Base-by-base conservation (phyloP, 768 basidiomycete species). In the Termitomyces sp. region DNA sequence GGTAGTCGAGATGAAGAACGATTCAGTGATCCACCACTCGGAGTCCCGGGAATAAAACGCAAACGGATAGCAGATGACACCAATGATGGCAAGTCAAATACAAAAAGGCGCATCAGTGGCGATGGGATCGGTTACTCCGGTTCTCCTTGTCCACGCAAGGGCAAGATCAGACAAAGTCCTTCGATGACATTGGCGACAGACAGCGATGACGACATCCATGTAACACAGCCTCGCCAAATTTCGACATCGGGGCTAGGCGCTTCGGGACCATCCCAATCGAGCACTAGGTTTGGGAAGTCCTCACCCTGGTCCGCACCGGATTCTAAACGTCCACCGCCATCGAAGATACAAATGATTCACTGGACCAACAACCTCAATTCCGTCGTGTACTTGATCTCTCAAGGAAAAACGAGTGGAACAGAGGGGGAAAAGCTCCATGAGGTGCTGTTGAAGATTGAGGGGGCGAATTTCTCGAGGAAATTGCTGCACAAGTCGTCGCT, bases 331-430 rank as follows among this genome's bases (percentile, higher is more conserved):
- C 39, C 25, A 40, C 23, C 29, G 18, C 31, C 18, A 31, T 29
- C 45, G 32, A 52, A 20, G 47, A 3, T 50, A 18, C 40, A 44
- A 2, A 32, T 55, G 25, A 53, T 56, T 23, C 32, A 33, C 11
- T 69, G 66, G 68, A 47, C 42, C 5, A 65, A 65, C n/a, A 36
- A 52, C 16, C 56, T 69, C 9, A 44, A 52, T 5, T 35, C 57
- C 4, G 52, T 59, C 7, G 32, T 43, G 1, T 60, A 56, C 40
- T 60, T 69, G 36, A 54, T 63, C 18, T 56, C 52, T 18, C 50
- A 56, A 41, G 59, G 66, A 11, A 64, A 60, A 39, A 47, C 56
- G 22, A 57, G 62, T 49, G 47, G 49, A 15, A 60, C 38, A 25
- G 60, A 58, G 25, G 61, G 61, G 3, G 56, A 59, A 5, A 54